Evolutionary conservation across 2,329 filamentous ascomycete genomes (phyloP), one percentile per base, ranked within the genome.

Genomic region (Diaporthe sp.): DNA sequence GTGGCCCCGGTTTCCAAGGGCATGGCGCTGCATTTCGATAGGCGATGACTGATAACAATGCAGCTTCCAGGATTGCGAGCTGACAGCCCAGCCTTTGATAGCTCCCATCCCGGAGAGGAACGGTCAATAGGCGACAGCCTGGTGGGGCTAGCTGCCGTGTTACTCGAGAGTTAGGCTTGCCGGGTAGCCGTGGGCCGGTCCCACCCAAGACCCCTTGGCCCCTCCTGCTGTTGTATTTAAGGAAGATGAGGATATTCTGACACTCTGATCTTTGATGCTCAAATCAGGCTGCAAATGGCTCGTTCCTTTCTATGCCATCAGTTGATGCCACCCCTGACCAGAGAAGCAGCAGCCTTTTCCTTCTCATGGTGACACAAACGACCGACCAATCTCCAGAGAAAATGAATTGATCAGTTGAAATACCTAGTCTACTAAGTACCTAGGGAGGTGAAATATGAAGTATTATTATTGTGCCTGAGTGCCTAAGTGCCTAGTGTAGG

Each of bases 161-260:
- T 25, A 44, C 25, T 17, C 49, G n/a, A 25, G 22, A 53, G 37
- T 60, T 28, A 31, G 44, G n/a, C 60, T 46, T 58, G 70, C 65
- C 65, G 65, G 65, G 51, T 44, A 58, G 49, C 68, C 68, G 70
- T 37, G 42, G 49, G 57, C 34, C 19, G 37, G 71, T 44, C 61
- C 71, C 71, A 73, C 71, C 71, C 57, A 12, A 31, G 25, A 19
- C 9, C 28, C 44, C 71, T 31, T 37, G 58, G 44, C 15, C 44
- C 58, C 34, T 53, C 68, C 57, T 37, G 37, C 61, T 57, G n/a
- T 25, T 42, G 25, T 65, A 76, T 76, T 42, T 74, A 53, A 37
- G 49, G 46, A 51, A 76, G 71, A 76, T 76, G 75, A 74, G 34
- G 71, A 74, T 74, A 71, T 71, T 71, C 71, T 76, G 71, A 72